Base-by-base conservation (phyloP, 2,329 filamentous ascomycete genomes). In the Neopestalotiopsis clavispora region DNA sequence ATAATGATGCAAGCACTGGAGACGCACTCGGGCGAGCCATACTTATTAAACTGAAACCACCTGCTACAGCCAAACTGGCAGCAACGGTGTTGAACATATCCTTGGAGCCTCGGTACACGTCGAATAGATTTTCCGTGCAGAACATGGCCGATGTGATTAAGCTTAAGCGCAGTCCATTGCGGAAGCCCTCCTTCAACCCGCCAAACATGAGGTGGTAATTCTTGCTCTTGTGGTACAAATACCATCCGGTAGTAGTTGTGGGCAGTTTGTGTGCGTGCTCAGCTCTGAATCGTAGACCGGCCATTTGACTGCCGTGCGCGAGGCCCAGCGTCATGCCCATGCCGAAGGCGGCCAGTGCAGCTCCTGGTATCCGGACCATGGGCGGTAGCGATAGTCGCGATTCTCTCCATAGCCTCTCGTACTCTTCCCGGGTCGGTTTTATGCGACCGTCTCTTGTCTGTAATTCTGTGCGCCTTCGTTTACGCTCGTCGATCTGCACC, bases 171-270 rank as follows among this genome's bases (percentile, higher is more conserved):
- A 83, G 78, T 1, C 92, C 94, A 86, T 96, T 93, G 72, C 87
- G 90, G 64, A 94, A 74, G 0, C 94, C 96, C 76, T 97, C 94
- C 66, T 89, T 89, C 20, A 97, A 83, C 0, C 92, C 95, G 5
- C 92, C 93, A 28, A 92, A 87, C 75, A 93, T 91, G 65, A 92
- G 88, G 75, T 94, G 90, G 83, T 99, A 98, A 81, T 97, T 98
- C 81, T 98, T 98, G 78, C 90, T 94, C 82, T 98, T 98, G 84
- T 98, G 95, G 81, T 99, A 99, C n/a, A 98, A 88, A 78, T 95
- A 99, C 96, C 96, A 99, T 20, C 94, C 95, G 2, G 91, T 89
- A 32, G 93, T 91, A 1, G 91, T 91, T 3, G 89, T 90, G 23
- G 96, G 96, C 71, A 98, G 90, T 73, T 95, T 93, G 84, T 99